These are phyloP conservation scores for Echinochloa phyllopogon DNA, from an alignment of 176 grass and related monocot species.

Conservation along the genomic window DNA sequence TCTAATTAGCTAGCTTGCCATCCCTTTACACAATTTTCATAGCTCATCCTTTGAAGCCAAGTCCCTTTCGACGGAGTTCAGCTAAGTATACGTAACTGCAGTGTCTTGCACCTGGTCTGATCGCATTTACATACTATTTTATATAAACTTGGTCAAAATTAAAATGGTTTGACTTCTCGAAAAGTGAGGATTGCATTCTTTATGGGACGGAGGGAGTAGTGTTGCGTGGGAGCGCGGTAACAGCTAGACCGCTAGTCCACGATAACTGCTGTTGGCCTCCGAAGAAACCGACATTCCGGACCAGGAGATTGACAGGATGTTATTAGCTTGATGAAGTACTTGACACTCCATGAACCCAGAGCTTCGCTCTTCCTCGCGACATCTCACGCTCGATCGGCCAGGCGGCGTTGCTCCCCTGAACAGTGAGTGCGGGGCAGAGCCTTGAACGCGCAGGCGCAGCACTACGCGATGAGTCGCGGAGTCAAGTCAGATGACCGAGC, in stretches of 20 bases:
- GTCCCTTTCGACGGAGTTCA: neutral
- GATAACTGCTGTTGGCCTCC: neutral
- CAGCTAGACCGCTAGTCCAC: neutral
- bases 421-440: neutral
- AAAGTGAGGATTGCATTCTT: no score
- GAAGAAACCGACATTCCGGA: conserved; percentile 6
- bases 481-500: neutral
- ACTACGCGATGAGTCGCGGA: neutral
- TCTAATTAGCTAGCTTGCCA: neutral
- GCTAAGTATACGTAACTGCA: no score
- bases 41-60: neutral
- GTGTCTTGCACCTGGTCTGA: neutral
- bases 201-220: no score
- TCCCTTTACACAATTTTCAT: neutral
- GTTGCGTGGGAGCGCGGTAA: neutral
- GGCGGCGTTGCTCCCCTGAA: neutral
- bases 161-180: no score
- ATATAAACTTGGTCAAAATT: no score
- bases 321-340: neutral
- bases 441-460: neutral
- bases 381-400: neutral
- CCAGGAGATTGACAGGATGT: neutral
- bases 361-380: neutral
- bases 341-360: neutral
- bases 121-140: neutral